A percentile compares a stretch with the other conserved stretches of the same genome.
Evolutionary conservation across 2,329 filamentous ascomycete genomes (phyloP).

Genomic region (Aphanocladium album): DNA sequence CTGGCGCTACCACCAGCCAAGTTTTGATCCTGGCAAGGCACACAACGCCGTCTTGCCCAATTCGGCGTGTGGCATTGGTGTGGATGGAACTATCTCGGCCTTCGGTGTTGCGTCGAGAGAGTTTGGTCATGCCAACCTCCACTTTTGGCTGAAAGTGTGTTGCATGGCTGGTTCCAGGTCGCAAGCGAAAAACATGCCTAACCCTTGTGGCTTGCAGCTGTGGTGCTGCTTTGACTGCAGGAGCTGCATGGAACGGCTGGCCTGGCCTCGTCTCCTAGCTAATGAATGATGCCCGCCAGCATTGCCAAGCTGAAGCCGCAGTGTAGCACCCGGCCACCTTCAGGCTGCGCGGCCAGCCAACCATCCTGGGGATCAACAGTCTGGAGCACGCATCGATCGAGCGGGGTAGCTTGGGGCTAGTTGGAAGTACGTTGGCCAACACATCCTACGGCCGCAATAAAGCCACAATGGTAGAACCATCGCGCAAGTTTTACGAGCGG

Average conservation of each 20-base stretch:
- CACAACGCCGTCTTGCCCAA: background rate
- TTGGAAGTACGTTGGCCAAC: background rate
- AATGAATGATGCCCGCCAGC: background rate
- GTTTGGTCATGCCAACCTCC: constrained; percentile 20
- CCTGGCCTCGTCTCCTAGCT: no score
- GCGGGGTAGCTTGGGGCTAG: constrained; percentile 10
- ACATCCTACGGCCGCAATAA: no score
- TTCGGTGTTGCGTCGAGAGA: constrained; percentile 19
- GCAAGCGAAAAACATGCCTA: background rate
- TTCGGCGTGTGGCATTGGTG: background rate
- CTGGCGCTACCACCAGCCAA: background rate
- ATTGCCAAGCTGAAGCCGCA: background rate
- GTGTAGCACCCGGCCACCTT: background rate
- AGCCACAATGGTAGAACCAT: no score
- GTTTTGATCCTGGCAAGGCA: no score
- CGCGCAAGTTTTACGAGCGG: no score
- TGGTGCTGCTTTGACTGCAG: background rate
- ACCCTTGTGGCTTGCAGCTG: constrained; percentile 5
- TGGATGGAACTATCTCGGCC: constrained; percentile 16
- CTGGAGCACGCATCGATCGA: constrained; percentile 10
- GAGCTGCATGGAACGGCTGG: no score
- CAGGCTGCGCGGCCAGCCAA: background rate
- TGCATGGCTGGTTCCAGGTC: background rate
- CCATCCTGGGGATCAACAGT: background rate
- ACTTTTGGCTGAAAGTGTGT: constrained; percentile 17